A percentile compares a stretch with the other conserved stretches of the same genome.
Conservation (phyloP, 176 grass and related monocot genomes). For the Lolium rigidum region DNA sequence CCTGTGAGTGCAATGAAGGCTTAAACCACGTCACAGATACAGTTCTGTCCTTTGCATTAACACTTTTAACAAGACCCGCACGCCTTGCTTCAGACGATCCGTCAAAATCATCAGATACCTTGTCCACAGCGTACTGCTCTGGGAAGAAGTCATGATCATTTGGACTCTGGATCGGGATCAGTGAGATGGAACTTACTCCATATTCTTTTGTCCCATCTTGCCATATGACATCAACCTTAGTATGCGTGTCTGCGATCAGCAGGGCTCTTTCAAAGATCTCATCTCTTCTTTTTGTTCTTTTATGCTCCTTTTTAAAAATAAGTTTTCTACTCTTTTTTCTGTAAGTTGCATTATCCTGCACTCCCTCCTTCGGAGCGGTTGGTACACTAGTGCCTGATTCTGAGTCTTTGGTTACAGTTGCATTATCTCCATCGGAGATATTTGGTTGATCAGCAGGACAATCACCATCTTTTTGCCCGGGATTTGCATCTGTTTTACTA, state of each 20-base stretch:
- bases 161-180: constrained; percentile 87
- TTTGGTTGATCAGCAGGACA: constrained; percentile 49
- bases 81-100: constrained; percentile 67
- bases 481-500: constrained; percentile 22
- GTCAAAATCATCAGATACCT: constrained; percentile 73
- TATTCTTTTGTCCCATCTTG: constrained; percentile 83
- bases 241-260: constrained; percentile 70
- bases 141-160: constrained; percentile 96
- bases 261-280: constrained; percentile 82
- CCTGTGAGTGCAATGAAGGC: constrained; percentile 50
- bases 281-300: constrained; percentile 81
- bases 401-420: constrained; percentile 44
- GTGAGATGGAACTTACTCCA: constrained; percentile 60
- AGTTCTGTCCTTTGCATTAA: constrained; percentile 83
- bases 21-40: constrained; percentile 86
- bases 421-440: constrained; percentile 45
- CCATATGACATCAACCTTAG: constrained; percentile 86
- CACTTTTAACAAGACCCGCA: constrained; percentile 74
- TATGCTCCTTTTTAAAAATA: constrained; percentile 66
- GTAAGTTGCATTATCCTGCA: constrained; percentile 64
- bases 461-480: constrained; percentile 24
- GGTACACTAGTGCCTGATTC: constrained; percentile 48
- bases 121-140: constrained; percentile 84
- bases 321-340: constrained; percentile 80
- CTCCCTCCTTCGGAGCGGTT: constrained; percentile 58